Evolutionary conservation across 2,329 filamentous ascomycete genomes (phyloP).

Genomic region (Fusarium equiseti): DNA sequence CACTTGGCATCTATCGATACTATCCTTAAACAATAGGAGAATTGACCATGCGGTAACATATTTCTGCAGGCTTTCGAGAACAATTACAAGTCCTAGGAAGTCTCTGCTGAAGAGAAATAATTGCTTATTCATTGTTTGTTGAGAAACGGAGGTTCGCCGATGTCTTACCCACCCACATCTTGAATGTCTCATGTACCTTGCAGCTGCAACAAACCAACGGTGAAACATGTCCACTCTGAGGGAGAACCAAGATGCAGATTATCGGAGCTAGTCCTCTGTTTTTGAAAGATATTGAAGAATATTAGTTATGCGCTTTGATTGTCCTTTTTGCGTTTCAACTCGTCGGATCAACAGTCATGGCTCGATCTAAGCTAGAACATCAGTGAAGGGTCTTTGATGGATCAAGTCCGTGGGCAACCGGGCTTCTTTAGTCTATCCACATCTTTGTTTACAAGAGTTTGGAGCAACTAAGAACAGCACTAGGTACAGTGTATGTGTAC

Average conservation of each 20-base stretch:
- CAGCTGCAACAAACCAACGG: conserved; percentile 19
- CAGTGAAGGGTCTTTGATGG: conserved; percentile 1
- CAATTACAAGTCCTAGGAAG: neutral
- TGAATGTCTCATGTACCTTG: conserved; percentile 40
- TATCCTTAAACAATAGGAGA: neutral
- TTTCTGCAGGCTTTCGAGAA: neutral
- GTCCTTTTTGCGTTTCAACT: conserved; percentile 10
- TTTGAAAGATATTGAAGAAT: neutral
- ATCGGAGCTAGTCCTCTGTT: conserved; percentile 2
- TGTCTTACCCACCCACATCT: neutral
- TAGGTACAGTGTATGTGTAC: neutral
- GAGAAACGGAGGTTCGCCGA: neutral
- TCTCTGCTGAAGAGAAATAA: neutral
- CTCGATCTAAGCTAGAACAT: neutral
- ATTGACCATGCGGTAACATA: neutral
- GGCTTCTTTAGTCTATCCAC: neutral
- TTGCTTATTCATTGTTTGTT: neutral
- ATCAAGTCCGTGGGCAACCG: neutral
- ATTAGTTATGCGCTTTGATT: conserved; percentile 4
- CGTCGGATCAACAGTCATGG: neutral
- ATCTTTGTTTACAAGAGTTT: conserved; percentile 4
- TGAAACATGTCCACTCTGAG: conserved; percentile 33
- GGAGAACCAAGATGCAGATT: conserved; percentile 13
- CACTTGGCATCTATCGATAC: neutral
- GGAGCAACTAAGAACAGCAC: neutral